A percentile compares a stretch with the other conserved stretches of the same genome.
Conservation (phyloP, 2,329 filamentous ascomycete genomes). For the Rhynchosporium graminicola region DNA sequence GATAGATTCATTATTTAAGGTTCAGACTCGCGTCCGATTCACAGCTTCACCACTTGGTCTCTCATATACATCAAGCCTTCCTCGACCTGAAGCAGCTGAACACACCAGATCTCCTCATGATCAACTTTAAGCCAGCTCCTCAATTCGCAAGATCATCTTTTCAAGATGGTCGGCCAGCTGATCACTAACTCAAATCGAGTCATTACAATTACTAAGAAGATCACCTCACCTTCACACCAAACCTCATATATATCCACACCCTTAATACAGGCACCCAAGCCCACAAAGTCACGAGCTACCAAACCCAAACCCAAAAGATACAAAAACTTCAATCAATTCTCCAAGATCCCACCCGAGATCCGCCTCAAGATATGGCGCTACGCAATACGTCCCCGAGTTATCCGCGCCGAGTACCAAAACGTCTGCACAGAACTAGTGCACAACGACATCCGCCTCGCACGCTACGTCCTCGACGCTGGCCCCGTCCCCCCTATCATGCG, state of each 20-base stretch:
- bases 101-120: not conserved
- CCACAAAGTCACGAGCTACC: not conserved
- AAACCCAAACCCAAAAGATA: constrained; percentile 17
- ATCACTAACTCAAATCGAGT: not conserved
- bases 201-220: not conserved
- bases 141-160: not conserved
- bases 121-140: not conserved
- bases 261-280: not conserved
- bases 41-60: not conserved
- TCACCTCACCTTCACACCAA: not conserved
- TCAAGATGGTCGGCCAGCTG: not conserved
- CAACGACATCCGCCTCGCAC: not conserved
- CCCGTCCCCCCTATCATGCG: constrained; percentile 19
- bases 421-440: not conserved
- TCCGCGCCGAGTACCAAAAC: constrained; percentile 20
- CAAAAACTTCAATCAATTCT: constrained; percentile 18
- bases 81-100: not conserved
- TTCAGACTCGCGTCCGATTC: too few relatives aligned
- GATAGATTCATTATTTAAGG: not conserved
- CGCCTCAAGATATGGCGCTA: constrained; percentile 21
- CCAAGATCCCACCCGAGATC: constrained; percentile 24
- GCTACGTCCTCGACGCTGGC: constrained; percentile 18
- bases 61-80: not conserved
- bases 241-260: not conserved
- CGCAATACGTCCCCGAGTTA: constrained; percentile 19